Percentiles rank a stretch among this genome's conserved stretches.
Conservation (phyloP, 2,329 filamentous ascomycete species). For the Colletotrichum sansevieriae region DNA sequence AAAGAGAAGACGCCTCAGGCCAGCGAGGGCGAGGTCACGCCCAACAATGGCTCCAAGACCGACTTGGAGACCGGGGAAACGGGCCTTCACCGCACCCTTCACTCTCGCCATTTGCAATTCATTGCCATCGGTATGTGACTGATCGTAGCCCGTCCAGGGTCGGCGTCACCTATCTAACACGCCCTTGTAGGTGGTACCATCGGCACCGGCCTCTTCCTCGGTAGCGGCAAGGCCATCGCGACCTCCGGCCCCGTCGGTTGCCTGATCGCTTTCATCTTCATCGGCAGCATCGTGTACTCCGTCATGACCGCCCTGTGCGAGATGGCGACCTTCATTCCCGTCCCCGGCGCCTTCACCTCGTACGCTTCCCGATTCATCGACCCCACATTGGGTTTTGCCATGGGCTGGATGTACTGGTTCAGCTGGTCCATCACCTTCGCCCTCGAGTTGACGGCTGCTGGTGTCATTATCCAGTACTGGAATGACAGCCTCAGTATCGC, state of each 20-base stretch:
- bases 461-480: slow-evolving; percentile 84
- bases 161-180: slow-evolving; percentile 15
- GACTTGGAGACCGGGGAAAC: slow-evolving; percentile 55
- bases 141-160: neutral
- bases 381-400: slow-evolving; percentile 78
- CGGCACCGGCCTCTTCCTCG: slow-evolving; percentile 80
- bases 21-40: slow-evolving; percentile 37
- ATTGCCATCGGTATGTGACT: slow-evolving; percentile 58
- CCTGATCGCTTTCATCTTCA: slow-evolving; percentile 76
- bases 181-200: slow-evolving; percentile 67
- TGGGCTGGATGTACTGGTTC: slow-evolving; percentile 90
- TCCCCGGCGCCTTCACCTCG: slow-evolving; percentile 80
- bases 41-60: slow-evolving; percentile 42
- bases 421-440: slow-evolving; percentile 81
- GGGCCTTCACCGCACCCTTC: slow-evolving; percentile 53
- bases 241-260: slow-evolving; percentile 75
- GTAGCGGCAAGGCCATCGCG: slow-evolving; percentile 72
- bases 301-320: slow-evolving; percentile 80
- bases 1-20: slow-evolving; percentile 37
- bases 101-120: slow-evolving; percentile 61
- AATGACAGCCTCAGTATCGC: slow-evolving; percentile 71
- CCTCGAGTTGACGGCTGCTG: slow-evolving; percentile 79
- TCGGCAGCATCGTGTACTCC: slow-evolving; percentile 80
- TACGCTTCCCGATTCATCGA: slow-evolving; percentile 83
- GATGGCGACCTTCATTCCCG: slow-evolving; percentile 83